Evolutionary conservation across 345 rosid genomes (phyloP).

Genomic region (Acer negundo): DNA sequence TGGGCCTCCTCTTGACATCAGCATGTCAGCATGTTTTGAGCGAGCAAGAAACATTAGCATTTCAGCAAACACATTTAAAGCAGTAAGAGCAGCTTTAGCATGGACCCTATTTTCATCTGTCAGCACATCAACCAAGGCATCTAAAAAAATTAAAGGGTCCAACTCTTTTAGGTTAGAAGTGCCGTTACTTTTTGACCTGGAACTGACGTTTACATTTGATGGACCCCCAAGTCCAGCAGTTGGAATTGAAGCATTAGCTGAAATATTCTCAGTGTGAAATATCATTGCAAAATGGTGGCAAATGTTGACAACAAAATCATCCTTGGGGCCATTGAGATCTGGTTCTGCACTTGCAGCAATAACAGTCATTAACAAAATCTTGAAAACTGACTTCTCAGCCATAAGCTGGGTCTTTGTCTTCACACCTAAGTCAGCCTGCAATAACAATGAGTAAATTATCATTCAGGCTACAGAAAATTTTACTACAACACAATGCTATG

Average conservation of each 20-base stretch:
- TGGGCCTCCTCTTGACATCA: slow-evolving; percentile 92
- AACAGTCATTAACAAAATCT: slow-evolving; percentile 78
- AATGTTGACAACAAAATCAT: slow-evolving; percentile 76
- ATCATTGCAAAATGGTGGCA: slow-evolving; percentile 95
- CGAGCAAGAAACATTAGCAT: slow-evolving; percentile 92
- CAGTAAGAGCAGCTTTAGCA: slow-evolving; percentile 88
- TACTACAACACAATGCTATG: neutral
- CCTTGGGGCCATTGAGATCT: slow-evolving; percentile 73
- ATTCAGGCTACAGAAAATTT: slow-evolving; percentile 2
- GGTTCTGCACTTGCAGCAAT: slow-evolving; percentile 86
- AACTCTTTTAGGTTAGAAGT: slow-evolving; percentile 78
- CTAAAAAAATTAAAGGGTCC: slow-evolving; percentile 89
- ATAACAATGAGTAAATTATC: slow-evolving; percentile 15
- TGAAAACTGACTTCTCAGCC: slow-evolving; percentile 99
- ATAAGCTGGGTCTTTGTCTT: slow-evolving; percentile 98
- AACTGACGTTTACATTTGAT: slow-evolving; percentile 45
- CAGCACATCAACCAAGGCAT: slow-evolving; percentile 93
- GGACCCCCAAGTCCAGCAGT: slow-evolving; percentile 54
- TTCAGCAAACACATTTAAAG: slow-evolving; percentile 85
- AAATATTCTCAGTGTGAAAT: slow-evolving; percentile 67
- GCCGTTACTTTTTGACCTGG: slow-evolving; percentile 60
- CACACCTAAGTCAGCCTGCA: slow-evolving; percentile 95
- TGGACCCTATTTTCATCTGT: slow-evolving; percentile 89
- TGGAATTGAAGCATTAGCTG: slow-evolving; percentile 53
- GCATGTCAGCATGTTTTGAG: slow-evolving; percentile 74